phyloP scores from a whole-genome alignment of 805 yeast species.

The Candida nonsorbophila region DNA sequence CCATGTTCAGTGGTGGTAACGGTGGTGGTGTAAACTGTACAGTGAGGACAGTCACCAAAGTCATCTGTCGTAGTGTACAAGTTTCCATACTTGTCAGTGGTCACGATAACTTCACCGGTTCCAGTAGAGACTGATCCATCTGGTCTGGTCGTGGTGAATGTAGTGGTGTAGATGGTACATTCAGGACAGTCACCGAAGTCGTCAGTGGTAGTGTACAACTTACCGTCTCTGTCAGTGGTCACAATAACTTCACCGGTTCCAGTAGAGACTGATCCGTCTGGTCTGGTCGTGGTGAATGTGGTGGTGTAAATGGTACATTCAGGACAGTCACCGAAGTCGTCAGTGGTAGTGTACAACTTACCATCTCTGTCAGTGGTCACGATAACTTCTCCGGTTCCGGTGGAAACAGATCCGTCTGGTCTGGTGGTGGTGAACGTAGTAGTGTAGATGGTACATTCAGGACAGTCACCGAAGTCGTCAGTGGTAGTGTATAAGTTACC shows the following conservation, averaged over 20 bases:
- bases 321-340: constrained; percentile 5
- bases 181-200: constrained; percentile 6
- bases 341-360: constrained; percentile 8
- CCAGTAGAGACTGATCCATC: constrained; percentile 6
- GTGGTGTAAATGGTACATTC: constrained; percentile 8
- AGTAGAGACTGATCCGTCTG: constrained; percentile 5
- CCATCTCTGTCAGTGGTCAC: constrained; percentile 11
- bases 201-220: constrained; percentile 4
- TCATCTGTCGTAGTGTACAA: constrained; percentile 4
- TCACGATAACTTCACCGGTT: constrained; percentile 9
- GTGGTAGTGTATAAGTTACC: constrained; percentile 10
- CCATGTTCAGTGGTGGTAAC: constrained; percentile 7
- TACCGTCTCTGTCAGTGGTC: constrained; percentile 12
- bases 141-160: constrained; percentile 7
- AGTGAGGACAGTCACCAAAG: constrained; percentile 7
- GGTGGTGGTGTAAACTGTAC: constrained; percentile 9
- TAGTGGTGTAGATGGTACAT: constrained; percentile 9
- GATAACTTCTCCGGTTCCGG: constrained; percentile 10
- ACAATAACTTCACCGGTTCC: constrained; percentile 9
- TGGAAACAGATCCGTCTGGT: constrained; percentile 7
- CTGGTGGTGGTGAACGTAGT: constrained; percentile 10
- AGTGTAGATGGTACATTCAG: constrained; percentile 7
- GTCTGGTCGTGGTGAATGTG: constrained; percentile 8
- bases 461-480: constrained; percentile 4
- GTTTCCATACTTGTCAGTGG: constrained; percentile 11